Evolutionary conservation across 805 yeast genomes (phyloP), one percentile per base, ranked within the genome.

Genomic region (Candida tibetensis): DNA sequence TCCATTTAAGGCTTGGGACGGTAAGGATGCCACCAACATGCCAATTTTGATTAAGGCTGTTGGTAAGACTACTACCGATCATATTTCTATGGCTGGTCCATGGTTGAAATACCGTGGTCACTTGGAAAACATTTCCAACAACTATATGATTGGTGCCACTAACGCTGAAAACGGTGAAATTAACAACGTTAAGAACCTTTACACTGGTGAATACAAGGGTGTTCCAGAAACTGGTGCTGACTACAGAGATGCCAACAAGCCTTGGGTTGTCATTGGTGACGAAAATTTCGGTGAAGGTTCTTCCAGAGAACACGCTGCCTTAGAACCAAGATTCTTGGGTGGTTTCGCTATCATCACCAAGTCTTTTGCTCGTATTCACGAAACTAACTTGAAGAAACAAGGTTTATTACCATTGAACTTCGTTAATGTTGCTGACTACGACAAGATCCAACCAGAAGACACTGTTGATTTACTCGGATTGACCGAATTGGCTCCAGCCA

Each of bases 81-180:
- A 91, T 76, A 91, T 91, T 61, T 91, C 98, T 60, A 90, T 88
- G 95, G 99, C 99, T 64, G 99, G 99, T 74, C 97, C 98, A 64
- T 91, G 99, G 99, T 85, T 91, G 80, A 91, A 91, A 77, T 91
- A 91, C 91, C 87, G 97, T 79, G 99, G 99, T 73, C 99, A 91
- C 77, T 79, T 91, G 76, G 91, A 89, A 77, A 91, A 91, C 83
- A 93, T 91, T 64, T 89, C 97, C 53, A 89, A 91, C 81, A 91
- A 93, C 80, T 91, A 93, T 76, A 90, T 91, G 96, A 91, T 91
- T 77, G 99, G 99, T 77, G 98, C 98, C 53, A 90, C 82, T 67
- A 91, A 91, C 74, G 90, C 90, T 63, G 97, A 85, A 75, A 91
- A 91, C 72, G 85, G 82, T 53, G 87, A 91, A 79, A 95, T 95